These are phyloP conservation scores for Lentinus tigrinus DNA, from an alignment of 768 basidiomycete genomes.

Conservation along the genomic window DNA sequence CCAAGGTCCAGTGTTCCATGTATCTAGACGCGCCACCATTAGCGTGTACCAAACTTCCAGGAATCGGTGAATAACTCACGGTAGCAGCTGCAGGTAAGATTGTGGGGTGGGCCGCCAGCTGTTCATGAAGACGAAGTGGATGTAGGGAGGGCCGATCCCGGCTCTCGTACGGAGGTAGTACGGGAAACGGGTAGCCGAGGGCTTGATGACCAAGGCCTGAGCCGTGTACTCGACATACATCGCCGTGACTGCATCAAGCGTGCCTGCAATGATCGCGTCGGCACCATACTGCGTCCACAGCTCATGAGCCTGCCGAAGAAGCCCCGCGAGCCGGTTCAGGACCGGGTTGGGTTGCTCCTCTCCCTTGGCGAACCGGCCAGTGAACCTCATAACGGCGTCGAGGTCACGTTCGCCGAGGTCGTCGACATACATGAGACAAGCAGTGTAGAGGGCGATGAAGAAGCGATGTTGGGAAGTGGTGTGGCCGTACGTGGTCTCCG, in stretches of 20 bases:
- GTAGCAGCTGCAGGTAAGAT: constrained; percentile 38
- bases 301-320: constrained; percentile 29
- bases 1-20: constrained; percentile 11
- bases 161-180: constrained; percentile 29
- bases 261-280: constrained; percentile 27
- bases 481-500: constrained; percentile 11
- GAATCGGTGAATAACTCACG: constrained; percentile 20
- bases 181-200: constrained; percentile 29
- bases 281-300: constrained; percentile 31
- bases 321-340: constrained; percentile 34
- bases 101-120: constrained; percentile 28
- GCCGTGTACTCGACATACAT: constrained; percentile 34
- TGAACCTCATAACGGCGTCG: constrained; percentile 33
- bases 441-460: constrained; percentile 40
- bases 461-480: constrained; percentile 15
- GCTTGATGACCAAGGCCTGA: constrained; percentile 23
- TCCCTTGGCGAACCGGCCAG: constrained; percentile 29
- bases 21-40: neutral
- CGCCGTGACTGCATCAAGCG: constrained; percentile 37
- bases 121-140: constrained; percentile 29
- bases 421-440: constrained; percentile 36
- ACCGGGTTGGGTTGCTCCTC: constrained; percentile 30
- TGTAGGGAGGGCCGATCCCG: constrained; percentile 36
- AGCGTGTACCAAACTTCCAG: neutral
- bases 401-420: constrained; percentile 29